Evolutionary conservation across 441 rosid species (phyloP).

Genomic region (Croton laevigatus): DNA sequence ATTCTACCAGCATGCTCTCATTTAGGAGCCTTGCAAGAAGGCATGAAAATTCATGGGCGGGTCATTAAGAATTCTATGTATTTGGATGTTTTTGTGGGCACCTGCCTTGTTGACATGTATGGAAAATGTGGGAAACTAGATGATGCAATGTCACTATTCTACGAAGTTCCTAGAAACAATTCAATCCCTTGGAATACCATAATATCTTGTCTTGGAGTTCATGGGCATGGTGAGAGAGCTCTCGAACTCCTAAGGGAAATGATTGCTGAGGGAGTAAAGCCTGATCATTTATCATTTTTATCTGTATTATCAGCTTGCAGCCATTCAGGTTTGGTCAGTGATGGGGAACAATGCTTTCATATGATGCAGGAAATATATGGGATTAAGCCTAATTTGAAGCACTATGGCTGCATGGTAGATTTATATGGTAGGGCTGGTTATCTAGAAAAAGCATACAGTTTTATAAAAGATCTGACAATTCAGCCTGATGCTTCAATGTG

Average conservation of each 20-base stretch:
- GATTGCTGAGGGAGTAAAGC: constrained; percentile 57
- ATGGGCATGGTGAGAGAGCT: constrained; percentile 62
- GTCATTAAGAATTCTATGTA: constrained; percentile 46
- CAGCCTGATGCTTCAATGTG: constrained; percentile 68
- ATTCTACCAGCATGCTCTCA: constrained; percentile 67
- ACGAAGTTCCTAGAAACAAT: constrained; percentile 40
- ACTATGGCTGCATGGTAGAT: constrained; percentile 86
- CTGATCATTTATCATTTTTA: constrained; percentile 70
- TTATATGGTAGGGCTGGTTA: constrained; percentile 70
- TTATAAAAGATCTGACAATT: constrained; percentile 57
- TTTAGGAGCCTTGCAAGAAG: constrained; percentile 63
- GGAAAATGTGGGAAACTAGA: constrained; percentile 78
- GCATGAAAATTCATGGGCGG: constrained; percentile 60
- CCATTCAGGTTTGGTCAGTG: constrained; percentile 70
- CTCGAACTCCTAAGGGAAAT: constrained; percentile 53
- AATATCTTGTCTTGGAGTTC: constrained; percentile 63
- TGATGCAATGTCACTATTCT: constrained; percentile 55
- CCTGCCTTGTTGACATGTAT: constrained; percentile 75
- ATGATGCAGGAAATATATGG: constrained; percentile 52
- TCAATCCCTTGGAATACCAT: constrained; percentile 79
- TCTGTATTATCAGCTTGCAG: constrained; percentile 76
- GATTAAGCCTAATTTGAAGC: constrained; percentile 57
- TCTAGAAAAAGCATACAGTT: constrained; percentile 52
- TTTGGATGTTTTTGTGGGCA: constrained; percentile 54
- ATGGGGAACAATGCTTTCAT: constrained; percentile 58